Evolutionary conservation across 768 basidiomycete genomes (phyloP).

Genomic region (Dacryopinax primogenitus): DNA sequence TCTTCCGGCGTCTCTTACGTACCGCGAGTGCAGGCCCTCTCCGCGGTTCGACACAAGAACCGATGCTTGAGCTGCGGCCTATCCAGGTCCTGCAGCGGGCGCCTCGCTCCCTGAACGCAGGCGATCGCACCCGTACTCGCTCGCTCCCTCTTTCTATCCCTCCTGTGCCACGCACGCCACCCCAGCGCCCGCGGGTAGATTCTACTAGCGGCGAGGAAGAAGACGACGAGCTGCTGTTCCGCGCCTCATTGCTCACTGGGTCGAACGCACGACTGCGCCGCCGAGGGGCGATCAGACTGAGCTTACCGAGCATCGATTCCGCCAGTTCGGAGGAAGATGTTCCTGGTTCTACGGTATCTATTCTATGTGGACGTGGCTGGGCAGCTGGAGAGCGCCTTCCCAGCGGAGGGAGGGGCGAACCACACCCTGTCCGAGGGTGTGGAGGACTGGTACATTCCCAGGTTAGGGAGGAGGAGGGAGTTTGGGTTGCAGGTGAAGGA

Average conservation of each 20-base stretch:
- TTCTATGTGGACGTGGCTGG: constrained; percentile 1
- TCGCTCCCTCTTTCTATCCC: background rate
- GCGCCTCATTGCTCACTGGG: background rate
- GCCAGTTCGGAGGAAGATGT: background rate
- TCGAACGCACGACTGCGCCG: background rate
- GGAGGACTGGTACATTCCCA: background rate
- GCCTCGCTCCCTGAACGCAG: too few species aligned
- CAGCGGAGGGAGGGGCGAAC: background rate
- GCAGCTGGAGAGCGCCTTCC: background rate
- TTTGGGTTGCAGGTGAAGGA: background rate
- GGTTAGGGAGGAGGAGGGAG: background rate
- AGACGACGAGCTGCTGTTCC: constrained; percentile 1
- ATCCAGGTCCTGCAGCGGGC: too few species aligned
- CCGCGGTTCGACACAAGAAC: too few species aligned
- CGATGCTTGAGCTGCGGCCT: too few species aligned
- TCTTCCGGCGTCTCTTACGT: too few species aligned
- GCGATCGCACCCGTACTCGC: background rate
- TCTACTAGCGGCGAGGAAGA: background rate
- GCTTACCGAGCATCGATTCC: background rate
- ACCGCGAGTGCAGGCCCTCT: too few species aligned
- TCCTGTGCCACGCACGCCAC: background rate
- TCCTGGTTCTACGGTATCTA: background rate
- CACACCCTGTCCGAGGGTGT: background rate
- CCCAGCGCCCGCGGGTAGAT: background rate
- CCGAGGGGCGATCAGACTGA: background rate